A percentile compares a stretch with the other conserved stretches of the same genome.
These are phyloP conservation scores for Andrographis paniculata DNA, from an alignment of 305 asterid genomes.

Conservation along the genomic window DNA sequence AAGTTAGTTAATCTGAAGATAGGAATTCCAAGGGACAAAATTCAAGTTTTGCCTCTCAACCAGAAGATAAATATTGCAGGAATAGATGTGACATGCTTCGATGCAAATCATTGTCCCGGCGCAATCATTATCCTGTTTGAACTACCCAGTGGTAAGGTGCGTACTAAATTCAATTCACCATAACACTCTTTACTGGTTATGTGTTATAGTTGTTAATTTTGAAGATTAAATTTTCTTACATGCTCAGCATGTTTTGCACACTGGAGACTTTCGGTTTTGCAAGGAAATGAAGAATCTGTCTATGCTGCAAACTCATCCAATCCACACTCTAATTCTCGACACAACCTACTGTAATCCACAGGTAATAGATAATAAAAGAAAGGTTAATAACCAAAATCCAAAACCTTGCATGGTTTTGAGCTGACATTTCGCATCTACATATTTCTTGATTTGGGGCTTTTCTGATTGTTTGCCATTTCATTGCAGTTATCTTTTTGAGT, in stretches of 20 bases:
- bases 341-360: slow-evolving; percentile 90
- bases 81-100: slow-evolving; percentile 70
- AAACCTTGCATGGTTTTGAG: background rate
- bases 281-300: slow-evolving; percentile 58
- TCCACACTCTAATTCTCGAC: slow-evolving; percentile 86
- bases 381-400: background rate
- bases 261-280: slow-evolving; percentile 85
- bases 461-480: too few relatives aligned
- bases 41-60: slow-evolving; percentile 79
- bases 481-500: too few relatives aligned
- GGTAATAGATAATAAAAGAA: slow-evolving; percentile 30
- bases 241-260: slow-evolving; percentile 75
- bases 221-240: slow-evolving; percentile 17
- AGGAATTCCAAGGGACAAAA: slow-evolving; percentile 65
- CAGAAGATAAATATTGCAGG: slow-evolving; percentile 75
- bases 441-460: too few relatives aligned
- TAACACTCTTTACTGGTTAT: background rate
- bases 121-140: slow-evolving; percentile 81
- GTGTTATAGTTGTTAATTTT: slow-evolving; percentile 4
- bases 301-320: slow-evolving; percentile 37
- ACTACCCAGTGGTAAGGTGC: slow-evolving; percentile 79
- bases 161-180: slow-evolving; percentile 19
- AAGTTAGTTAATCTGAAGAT: slow-evolving; percentile 81
- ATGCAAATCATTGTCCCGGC: slow-evolving; percentile 99
- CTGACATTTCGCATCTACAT: too few relatives aligned